Evolutionary conservation across 1,284 basidiomycete genomes (phyloP).

Genomic region (Mrakiaceae sp.): DNA sequence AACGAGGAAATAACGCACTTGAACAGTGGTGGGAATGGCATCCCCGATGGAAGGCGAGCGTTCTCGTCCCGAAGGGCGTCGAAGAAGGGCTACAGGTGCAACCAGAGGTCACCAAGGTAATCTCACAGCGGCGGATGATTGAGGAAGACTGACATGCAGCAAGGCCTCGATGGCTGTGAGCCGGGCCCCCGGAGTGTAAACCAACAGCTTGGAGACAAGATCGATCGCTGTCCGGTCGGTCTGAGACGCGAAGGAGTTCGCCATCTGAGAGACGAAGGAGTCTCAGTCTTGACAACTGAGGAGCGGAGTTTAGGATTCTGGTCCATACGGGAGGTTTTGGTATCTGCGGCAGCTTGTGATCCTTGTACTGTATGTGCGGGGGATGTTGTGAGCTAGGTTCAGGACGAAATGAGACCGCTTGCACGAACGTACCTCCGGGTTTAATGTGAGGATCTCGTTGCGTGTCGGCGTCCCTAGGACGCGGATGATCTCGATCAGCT

Average conservation of each 20-base stretch:
- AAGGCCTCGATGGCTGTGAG: slow-evolving; percentile 84
- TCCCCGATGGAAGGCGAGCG: slow-evolving; percentile 88
- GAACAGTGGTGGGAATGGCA: slow-evolving; percentile 86
- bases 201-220: slow-evolving; percentile 81
- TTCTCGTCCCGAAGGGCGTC: slow-evolving; percentile 85
- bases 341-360: slow-evolving; percentile 99
- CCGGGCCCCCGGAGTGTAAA: slow-evolving; percentile 89
- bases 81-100: slow-evolving; percentile 59
- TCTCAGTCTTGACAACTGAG: too few species aligned
- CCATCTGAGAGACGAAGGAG: too few species aligned
- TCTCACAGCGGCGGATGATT: too few species aligned
- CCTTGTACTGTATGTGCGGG: slow-evolving; percentile 62
- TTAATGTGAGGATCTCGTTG: slow-evolving; percentile 99
- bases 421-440: background rate
- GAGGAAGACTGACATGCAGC: slow-evolving; percentile 45
- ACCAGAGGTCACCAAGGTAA: too few species aligned
- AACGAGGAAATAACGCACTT: slow-evolving; percentile 47
- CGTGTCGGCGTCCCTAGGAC: slow-evolving; percentile 96
- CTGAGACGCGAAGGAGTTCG: slow-evolving; percentile 67
- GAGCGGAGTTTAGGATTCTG: slow-evolving; percentile 48
- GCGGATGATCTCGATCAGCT: slow-evolving; percentile 99
- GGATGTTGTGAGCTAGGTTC: too few species aligned
- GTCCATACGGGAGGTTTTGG: slow-evolving; percentile 85
- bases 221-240: slow-evolving; percentile 96
- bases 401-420: too few species aligned